A percentile compares a stretch with the other conserved stretches of the same genome.
Conservation (phyloP, 768 basidiomycete genomes). For the Mycena galericulata region DNA sequence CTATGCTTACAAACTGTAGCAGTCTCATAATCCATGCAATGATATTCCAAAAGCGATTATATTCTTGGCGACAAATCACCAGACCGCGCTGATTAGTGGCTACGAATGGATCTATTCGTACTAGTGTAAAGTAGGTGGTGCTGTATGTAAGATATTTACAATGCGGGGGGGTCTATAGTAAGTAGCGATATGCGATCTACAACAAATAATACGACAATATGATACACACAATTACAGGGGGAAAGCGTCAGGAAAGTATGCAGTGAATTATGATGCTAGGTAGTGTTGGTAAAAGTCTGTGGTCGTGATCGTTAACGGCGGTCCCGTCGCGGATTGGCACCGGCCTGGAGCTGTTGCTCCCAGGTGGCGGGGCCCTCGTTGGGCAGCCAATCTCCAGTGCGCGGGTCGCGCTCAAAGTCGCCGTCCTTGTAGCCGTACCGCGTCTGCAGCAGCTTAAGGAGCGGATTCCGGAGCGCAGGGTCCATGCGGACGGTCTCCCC, state of each 20-base stretch:
- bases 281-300: constrained; percentile 8
- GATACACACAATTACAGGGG: constrained; percentile 27
- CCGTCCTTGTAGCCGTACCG: constrained; percentile 87
- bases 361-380: constrained; percentile 73
- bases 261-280: constrained; percentile 13
- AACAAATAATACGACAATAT: constrained; percentile 34
- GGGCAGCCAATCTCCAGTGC: constrained; percentile 73
- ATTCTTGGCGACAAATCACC: constrained; percentile 12
- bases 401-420: constrained; percentile 82
- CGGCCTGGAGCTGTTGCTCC: constrained; percentile 68
- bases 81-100: constrained; percentile 16
- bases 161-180: constrained; percentile 24
- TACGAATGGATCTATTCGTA: constrained; percentile 18
- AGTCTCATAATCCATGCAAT: background rate
- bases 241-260: constrained; percentile 18
- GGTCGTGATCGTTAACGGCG: constrained; percentile 29
- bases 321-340: constrained; percentile 46
- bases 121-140: constrained; percentile 29
- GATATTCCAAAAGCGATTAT: constrained; percentile 9
- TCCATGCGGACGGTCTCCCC: constrained; percentile 92
- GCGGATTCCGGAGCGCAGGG: constrained; percentile 84
- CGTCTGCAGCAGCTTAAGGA: constrained; percentile 76
- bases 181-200: constrained; percentile 16
- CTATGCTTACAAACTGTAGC: constrained; percentile 26
- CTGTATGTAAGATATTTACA: constrained; percentile 32